phyloP scores from a whole-genome alignment of 2,329 filamentous ascomycete species.

The Exophiala alcalophila region DNA sequence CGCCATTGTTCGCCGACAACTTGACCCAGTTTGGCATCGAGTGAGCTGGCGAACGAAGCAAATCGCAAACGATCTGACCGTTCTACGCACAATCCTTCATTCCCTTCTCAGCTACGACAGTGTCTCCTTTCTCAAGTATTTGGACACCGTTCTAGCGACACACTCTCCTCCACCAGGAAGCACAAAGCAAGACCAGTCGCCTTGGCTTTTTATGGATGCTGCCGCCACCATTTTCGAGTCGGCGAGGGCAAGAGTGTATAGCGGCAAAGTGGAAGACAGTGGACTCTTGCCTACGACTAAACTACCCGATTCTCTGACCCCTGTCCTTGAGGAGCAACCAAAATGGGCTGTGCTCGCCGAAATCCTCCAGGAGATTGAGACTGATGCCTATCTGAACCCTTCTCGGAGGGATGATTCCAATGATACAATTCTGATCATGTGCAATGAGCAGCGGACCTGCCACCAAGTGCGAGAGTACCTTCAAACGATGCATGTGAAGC shows the following conservation, averaged over 20 bases:
- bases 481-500: conserved; percentile 78
- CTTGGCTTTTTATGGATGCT: conserved; percentile 94
- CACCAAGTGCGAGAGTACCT: conserved; percentile 87
- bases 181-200: conserved; percentile 82
- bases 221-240: conserved; percentile 92
- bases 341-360: conserved; percentile 92
- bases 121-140: conserved; percentile 85
- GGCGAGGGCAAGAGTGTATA: conserved; percentile 83
- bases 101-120: conserved; percentile 80
- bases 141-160: conserved; percentile 90
- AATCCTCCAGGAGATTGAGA: conserved; percentile 87
- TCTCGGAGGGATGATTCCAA: conserved; percentile 76
- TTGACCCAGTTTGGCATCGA: conserved; percentile 96
- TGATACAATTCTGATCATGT: conserved; percentile 94
- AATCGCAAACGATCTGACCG: conserved; percentile 83
- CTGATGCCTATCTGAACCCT: conserved; percentile 81
- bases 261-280: conserved; percentile 64
- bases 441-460: conserved; percentile 79
- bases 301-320: conserved; percentile 63
- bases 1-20: conserved; percentile 76
- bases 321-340: conserved; percentile 87
- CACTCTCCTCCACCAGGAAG: conserved; percentile 86
- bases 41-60: conserved; percentile 93
- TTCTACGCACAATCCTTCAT: conserved; percentile 78
- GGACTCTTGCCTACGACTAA: conserved; percentile 48